A percentile compares a stretch with the other conserved stretches of the same genome.
phyloP scores from a whole-genome alignment of 2,329 filamentous ascomycete genomes.

The Alternaria triticimaculans region DNA sequence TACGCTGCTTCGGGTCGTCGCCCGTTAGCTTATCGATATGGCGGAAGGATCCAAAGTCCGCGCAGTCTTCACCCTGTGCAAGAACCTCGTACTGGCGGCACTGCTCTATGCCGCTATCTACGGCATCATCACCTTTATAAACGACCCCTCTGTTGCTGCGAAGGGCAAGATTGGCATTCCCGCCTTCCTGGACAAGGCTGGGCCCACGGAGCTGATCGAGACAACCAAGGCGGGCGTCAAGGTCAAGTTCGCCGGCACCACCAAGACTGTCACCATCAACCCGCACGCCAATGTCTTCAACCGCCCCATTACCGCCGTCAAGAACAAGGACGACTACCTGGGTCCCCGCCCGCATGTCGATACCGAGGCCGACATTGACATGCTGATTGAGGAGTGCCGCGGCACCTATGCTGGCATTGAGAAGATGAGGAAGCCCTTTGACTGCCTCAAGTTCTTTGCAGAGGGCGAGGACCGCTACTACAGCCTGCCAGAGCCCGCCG shows the following conservation, averaged over 20 bases:
- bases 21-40: constrained; percentile 35
- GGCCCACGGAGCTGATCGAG: constrained; percentile 51
- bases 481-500: constrained; percentile 51
- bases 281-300: constrained; percentile 62
- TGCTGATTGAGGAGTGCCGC: constrained; percentile 60
- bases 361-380: constrained; percentile 60
- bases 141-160: constrained; percentile 49
- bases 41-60: constrained; percentile 41
- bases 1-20: constrained; percentile 22
- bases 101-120: constrained; percentile 53
- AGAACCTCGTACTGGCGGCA: constrained; percentile 53
- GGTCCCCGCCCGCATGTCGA: constrained; percentile 60
- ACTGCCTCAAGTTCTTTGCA: constrained; percentile 60
- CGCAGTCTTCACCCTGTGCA: constrained; percentile 48
- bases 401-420: constrained; percentile 61
- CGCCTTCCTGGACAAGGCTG: constrained; percentile 50
- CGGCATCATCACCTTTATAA: constrained; percentile 50
- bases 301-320: constrained; percentile 58
- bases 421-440: constrained; percentile 62
- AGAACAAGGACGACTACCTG: constrained; percentile 59
- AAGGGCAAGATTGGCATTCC: constrained; percentile 53
- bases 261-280: constrained; percentile 56
- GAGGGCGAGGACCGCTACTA: constrained; percentile 59
- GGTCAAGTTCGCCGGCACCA: constrained; percentile 52
- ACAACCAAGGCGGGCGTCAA: constrained; percentile 50